Conservation (phyloP, 768 basidiomycete species). For the Arthromyces matolae region DNA sequence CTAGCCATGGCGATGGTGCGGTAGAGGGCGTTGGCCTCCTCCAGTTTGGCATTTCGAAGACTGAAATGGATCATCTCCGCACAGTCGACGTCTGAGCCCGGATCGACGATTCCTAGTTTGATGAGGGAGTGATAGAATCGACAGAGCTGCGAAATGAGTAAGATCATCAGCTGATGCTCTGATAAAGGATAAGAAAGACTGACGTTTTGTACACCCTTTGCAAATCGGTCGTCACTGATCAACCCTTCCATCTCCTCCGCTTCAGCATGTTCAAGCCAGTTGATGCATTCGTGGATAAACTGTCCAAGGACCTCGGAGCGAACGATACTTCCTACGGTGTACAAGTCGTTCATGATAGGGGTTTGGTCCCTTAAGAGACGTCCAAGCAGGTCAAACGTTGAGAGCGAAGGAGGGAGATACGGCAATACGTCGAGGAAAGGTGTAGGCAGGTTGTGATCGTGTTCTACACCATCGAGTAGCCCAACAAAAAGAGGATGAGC, state of each 20-base stretch:
- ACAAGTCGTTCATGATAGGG: conserved; percentile 37
- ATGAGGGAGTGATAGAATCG: conserved; percentile 73
- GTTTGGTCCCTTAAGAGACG: conserved; percentile 64
- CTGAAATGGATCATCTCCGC: conserved; percentile 79
- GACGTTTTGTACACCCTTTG: conserved; percentile 71
- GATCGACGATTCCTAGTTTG: conserved; percentile 62
- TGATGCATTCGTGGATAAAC: conserved; percentile 68
- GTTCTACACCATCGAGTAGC: conserved; percentile 39
- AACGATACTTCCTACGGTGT: conserved; percentile 63
- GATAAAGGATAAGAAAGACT: conserved; percentile 21
- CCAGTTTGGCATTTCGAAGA: conserved; percentile 65
- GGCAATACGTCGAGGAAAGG: conserved; percentile 62
- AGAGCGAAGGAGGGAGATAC: conserved; percentile 65
- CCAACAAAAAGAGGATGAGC: conserved; percentile 65
- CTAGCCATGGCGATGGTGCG: conserved; percentile 52
- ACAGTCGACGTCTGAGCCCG: conserved; percentile 60
- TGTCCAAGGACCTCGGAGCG: conserved; percentile 62
- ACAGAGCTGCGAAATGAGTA: conserved; percentile 58
- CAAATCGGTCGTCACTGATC: conserved; percentile 69
- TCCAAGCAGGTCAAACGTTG: conserved; percentile 71
- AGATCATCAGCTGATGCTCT: conserved; percentile 1
- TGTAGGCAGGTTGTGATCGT: conserved; percentile 35
- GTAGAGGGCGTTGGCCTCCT: conserved; percentile 74
- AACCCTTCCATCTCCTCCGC: conserved; percentile 63
- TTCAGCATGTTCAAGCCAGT: conserved; percentile 69